phyloP scores from a whole-genome alignment of 768 basidiomycete species.

The Chalciporus piperatus region DNA sequence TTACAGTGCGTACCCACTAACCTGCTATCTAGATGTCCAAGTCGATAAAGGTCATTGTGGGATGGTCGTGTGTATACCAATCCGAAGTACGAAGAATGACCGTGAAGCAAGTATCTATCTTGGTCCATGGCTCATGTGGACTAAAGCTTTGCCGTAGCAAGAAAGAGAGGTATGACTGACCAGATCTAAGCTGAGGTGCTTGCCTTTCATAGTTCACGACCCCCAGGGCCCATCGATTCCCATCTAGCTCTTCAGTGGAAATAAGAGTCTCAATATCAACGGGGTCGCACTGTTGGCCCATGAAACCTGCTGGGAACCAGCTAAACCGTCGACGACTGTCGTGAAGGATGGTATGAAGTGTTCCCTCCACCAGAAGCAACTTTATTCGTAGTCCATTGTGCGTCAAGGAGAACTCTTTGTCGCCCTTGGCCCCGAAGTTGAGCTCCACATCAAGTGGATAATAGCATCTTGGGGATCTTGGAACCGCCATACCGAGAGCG shows the following conservation, averaged over 20 bases:
- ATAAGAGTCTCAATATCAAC: background rate
- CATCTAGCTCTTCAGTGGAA: background rate
- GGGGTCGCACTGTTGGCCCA: background rate
- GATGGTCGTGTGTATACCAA: background rate
- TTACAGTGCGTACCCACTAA: no score
- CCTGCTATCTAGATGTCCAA: no score
- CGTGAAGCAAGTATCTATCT: background rate
- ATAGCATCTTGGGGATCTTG: background rate
- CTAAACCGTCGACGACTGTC: background rate
- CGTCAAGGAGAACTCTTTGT: conserved; percentile 1
- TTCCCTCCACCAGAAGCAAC: conserved; percentile 1
- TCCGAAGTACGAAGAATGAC: background rate
- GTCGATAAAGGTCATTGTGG: no score
- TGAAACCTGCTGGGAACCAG: background rate
- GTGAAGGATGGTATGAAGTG: background rate
- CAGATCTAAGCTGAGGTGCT: background rate
- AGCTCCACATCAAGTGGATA: background rate
- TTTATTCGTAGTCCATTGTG: conserved; percentile 2
- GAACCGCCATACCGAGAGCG: background rate
- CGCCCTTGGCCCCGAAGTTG: background rate
- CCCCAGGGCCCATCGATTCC: background rate
- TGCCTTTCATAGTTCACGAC: background rate
- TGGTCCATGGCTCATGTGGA: background rate
- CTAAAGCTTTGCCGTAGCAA: background rate
- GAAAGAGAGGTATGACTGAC: background rate